These are phyloP conservation scores for Fraxinus albicans DNA, from an alignment of 305 asterid genomes.

Conservation along the genomic window DNA sequence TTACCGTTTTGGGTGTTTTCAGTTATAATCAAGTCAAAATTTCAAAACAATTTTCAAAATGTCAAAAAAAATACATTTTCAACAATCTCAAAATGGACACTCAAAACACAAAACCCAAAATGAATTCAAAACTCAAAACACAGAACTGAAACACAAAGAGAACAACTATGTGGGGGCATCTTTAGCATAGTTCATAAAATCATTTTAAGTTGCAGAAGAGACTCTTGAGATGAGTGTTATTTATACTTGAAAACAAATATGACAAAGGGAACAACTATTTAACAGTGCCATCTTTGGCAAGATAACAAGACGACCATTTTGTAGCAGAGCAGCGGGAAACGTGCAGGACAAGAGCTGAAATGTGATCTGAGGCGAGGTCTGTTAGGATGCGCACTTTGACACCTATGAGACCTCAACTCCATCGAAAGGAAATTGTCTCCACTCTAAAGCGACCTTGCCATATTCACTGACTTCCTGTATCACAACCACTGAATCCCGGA, in stretches of 20 bases:
- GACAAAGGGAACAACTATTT: neutral
- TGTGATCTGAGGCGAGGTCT: conserved; percentile 74
- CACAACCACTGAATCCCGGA: conserved; percentile 75
- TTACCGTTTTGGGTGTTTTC: too few relatives aligned
- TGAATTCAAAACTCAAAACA: too few relatives aligned
- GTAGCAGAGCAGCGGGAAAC: conserved; percentile 52
- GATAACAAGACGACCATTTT: conserved; percentile 52
- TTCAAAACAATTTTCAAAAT: too few relatives aligned
- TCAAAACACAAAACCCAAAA: too few relatives aligned
- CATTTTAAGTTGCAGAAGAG: neutral
- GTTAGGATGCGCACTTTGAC: conserved; percentile 86
- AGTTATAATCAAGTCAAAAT: too few relatives aligned
- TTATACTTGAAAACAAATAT: neutral
- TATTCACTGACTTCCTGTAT: conserved; percentile 54
- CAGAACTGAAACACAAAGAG: too few relatives aligned
- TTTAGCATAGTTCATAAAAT: neutral
- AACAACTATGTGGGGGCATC: neutral
- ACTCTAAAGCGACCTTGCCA: conserved; percentile 41
- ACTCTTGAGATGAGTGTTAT: neutral
- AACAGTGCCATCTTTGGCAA: conserved; percentile 4
- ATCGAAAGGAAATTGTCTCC: conserved; percentile 37
- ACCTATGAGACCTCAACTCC: conserved; percentile 53
- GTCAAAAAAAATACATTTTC: too few relatives aligned
- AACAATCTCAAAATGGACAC: too few relatives aligned
- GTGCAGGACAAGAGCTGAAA: conserved; percentile 58